Base-by-base conservation (phyloP, 1,284 basidiomycete genomes). In the Cystobasidium sp. region DNA sequence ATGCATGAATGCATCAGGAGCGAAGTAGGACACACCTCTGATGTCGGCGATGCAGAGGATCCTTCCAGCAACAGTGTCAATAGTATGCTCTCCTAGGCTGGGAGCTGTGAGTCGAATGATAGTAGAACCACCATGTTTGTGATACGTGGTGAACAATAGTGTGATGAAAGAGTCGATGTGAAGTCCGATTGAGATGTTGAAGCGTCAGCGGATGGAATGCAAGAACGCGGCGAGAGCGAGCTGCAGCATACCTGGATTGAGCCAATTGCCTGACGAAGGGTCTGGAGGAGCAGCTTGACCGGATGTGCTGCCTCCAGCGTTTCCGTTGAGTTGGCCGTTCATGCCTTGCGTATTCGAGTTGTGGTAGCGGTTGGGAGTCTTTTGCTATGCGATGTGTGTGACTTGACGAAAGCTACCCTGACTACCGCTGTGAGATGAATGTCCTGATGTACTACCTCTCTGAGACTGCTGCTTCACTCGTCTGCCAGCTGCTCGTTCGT, bases 21-120 rank as follows among this genome's bases (percentile, higher is more conserved):
- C 37, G n/a, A 20, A 20, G 12, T 46, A 20, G 56, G 44, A 63
- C 78, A 83, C 81, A 80, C 94, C 94, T 78, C 94, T 89, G 77
- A 98, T 93, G 84, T 99, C 97, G 65, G 97, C 95, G 70, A 99
- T 88, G 81, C 96, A 99, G 71, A 97, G 89, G 81, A 99, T 91
- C 65, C 96, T 87, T 61, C 93, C 94, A 24, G 76, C 75, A 6
- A 24, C 46, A 24, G 55, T 49, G 37, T 68, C 66, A 44, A 64
- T 47, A 53, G 49, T 56, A 63, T 68, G 53, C n/a, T 56, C 66
- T 7, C 66, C 55, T 6, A 43, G 22, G 24, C 66, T 68, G 14
- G 47, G 64, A 6, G 49, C 51, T 66, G 39, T 39, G 7, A 18
- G 44, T 55, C 6, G 14, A 10, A 59, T 16, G 5, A n/a, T 7